Base-by-base conservation (phyloP, 108 stramenopile genomes). In the Hondaea fermentalgiana region DNA sequence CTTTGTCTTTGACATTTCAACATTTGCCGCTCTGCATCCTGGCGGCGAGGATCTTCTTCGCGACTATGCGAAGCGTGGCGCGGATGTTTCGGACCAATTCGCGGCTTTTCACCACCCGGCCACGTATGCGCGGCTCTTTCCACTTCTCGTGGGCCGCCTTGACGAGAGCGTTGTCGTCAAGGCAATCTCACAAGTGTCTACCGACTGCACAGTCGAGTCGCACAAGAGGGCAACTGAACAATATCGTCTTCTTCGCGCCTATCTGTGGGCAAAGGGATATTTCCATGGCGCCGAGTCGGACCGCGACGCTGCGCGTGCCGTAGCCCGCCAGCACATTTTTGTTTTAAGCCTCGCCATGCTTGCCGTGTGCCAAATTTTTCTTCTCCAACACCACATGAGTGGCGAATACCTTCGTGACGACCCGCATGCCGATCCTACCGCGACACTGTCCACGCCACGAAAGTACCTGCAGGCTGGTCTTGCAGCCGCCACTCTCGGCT, bases 1-100 rank as follows among this genome's bases (percentile, higher is more conserved):
- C 12, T 60, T 60, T 5, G 89, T 90, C n/a, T 90, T 76, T 59
- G 89, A 90, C 35, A 87, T 87, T 5, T 25, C 87, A 3, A 0
- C 19, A 5, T 90, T 87, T 17, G 89, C 89, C 12, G 29, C 44
- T 12, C 12, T 4, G 6, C 89, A 90, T 29, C 89, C 89, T 5
- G 89, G 89, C 5, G 89, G 89, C 45, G 23, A 0, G 53, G 88
- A 5, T 2, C 28, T 90, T 12, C 58, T 90, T 0, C 5, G 19
- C 16, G 72, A 60, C 3, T 83, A 3, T 3, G 45, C 76, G 12
- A 8, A 12, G n/a, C 44, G 59, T 5, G 87, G 87, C 16, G 53
- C 43, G 28, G 89, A 90, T 44, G 44, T 35, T n/a, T 49, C 58
- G 25, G 87, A 90, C 49, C 87, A 21, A 19, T 90, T 90, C 6